Percentiles rank a stretch among this genome's conserved stretches.
Conservation (phyloP, 2,329 filamentous ascomycete genomes). For the Mycosphaerelloides madeirae region DNA sequence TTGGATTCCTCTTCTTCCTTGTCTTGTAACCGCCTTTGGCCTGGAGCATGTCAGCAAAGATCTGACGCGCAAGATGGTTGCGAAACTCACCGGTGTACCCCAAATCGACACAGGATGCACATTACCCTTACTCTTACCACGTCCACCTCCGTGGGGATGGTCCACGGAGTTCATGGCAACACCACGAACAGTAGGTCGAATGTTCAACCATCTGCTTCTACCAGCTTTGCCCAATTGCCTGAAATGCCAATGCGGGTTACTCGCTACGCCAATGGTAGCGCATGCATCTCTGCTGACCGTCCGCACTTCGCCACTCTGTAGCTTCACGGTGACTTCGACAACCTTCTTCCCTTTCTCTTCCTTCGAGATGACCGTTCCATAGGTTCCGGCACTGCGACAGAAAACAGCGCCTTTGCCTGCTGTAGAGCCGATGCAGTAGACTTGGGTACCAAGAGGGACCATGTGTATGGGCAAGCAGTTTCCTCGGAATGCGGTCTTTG, state of each 20-base stretch:
- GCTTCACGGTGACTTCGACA: conserved; percentile 73
- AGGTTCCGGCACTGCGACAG: conserved; percentile 90
- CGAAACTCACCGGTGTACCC: conserved; percentile 77
- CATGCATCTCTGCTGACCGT: conserved; percentile 88
- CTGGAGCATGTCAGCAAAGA: conserved; percentile 27
- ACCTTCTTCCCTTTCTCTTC: conserved; percentile 70
- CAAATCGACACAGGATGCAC: conserved; percentile 91
- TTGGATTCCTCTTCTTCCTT: conserved; percentile 78
- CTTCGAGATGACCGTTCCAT: conserved; percentile 82
- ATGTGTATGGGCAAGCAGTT: conserved; percentile 95
- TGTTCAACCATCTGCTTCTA: conserved; percentile 87
- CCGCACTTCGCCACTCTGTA: conserved; percentile 90
- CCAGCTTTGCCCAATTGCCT: conserved; percentile 91
- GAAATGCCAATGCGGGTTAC: conserved; percentile 89
- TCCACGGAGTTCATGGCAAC: conserved; percentile 98
- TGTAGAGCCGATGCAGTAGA: conserved; percentile 81
- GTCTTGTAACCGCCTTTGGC: conserved; percentile 91
- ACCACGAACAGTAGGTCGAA: conserved; percentile 91
- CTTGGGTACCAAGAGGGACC: conserved; percentile 87
- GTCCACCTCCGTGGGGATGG: conserved; percentile 96
- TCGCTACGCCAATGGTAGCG: conserved; percentile 88
- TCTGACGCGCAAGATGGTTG: conserved; percentile 1
- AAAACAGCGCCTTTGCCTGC: conserved; percentile 75
- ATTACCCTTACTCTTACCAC: conserved; percentile 99
- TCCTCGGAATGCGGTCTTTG: conserved; percentile 87